Evolutionary conservation across 768 basidiomycete genomes (phyloP).

Genomic region (Amylocystis lapponica): DNA sequence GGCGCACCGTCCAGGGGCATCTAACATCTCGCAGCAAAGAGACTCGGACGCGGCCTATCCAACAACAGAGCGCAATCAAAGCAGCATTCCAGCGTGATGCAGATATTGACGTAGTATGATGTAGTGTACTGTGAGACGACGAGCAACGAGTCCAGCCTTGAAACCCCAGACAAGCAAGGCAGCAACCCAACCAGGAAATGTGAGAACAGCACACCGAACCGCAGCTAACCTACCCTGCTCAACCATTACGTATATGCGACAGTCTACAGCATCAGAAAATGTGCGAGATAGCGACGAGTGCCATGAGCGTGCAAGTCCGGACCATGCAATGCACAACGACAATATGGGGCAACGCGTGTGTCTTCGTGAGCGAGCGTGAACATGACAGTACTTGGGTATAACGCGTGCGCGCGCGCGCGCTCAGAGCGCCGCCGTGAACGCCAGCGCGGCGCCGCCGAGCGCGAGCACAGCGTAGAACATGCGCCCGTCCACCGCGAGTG

Average conservation of each 20-base stretch:
- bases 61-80: background rate
- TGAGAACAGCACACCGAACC: background rate
- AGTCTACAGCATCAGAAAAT: background rate
- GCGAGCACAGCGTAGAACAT: constrained; percentile 15
- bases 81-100: background rate
- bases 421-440: constrained; percentile 19
- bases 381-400: background rate
- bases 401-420: too few relatives aligned
- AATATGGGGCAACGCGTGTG: background rate
- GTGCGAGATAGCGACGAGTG: background rate
- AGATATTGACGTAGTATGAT: background rate
- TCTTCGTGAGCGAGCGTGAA: background rate
- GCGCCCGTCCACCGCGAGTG: constrained; percentile 10
- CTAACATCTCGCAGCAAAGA: background rate
- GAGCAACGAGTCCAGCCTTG: background rate
- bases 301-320: background rate
- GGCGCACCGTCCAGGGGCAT: background rate
- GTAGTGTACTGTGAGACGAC: background rate
- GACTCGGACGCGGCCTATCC: background rate
- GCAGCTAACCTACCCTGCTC: background rate
- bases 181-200: background rate
- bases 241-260: too few relatives aligned
- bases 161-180: background rate
- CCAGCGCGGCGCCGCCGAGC: constrained; percentile 16
- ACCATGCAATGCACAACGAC: background rate